Evolutionary conservation across 495 filamentous ascomycete genomes (phyloP).

Genomic region (Penicillium crystallinum): DNA sequence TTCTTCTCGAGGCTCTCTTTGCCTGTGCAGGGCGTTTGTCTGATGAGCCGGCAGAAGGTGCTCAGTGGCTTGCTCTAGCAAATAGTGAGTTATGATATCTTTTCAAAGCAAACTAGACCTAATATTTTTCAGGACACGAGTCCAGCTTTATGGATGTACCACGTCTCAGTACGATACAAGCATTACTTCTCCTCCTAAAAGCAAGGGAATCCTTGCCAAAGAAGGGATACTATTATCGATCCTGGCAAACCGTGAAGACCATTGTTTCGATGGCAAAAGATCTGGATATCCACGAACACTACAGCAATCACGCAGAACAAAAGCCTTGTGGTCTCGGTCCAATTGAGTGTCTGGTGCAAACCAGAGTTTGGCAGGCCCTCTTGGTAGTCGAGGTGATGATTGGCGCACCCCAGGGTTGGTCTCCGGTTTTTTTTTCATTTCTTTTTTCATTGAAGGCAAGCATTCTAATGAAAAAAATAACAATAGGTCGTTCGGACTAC

Average conservation of each 20-base stretch:
- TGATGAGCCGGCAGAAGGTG: slow-evolving; percentile 75
- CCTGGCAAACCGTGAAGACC: slow-evolving; percentile 95
- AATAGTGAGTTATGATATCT: slow-evolving; percentile 54
- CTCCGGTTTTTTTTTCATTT: too few relatives aligned
- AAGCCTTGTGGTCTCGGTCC: slow-evolving; percentile 60
- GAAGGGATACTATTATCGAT: slow-evolving; percentile 93
- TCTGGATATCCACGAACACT: slow-evolving; percentile 85
- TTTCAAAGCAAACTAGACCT: slow-evolving; percentile 6
- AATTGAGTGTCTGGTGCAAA: slow-evolving; percentile 77
- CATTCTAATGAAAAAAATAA: neutral
- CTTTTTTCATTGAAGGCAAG: too few relatives aligned
- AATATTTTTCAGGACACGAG: slow-evolving; percentile 64
- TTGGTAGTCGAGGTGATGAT: slow-evolving; percentile 90
- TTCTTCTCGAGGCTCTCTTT: slow-evolving; percentile 93
- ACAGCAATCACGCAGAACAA: slow-evolving; percentile 66
- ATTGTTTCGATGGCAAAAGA: slow-evolving; percentile 92
- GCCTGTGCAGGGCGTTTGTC: slow-evolving; percentile 81
- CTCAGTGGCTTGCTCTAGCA: slow-evolving; percentile 92
- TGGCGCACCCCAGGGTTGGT: slow-evolving; percentile 84
- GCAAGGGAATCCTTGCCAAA: slow-evolving; percentile 87
- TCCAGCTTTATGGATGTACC: slow-evolving; percentile 96
- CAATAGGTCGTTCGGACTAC: slow-evolving; percentile 78
- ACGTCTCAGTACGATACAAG: slow-evolving; percentile 89
- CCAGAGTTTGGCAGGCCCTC: slow-evolving; percentile 85
- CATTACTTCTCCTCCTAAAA: slow-evolving; percentile 81